phyloP scores from a whole-genome alignment of 257 asterid genomes.

The Phtheirospermum japonicum region DNA sequence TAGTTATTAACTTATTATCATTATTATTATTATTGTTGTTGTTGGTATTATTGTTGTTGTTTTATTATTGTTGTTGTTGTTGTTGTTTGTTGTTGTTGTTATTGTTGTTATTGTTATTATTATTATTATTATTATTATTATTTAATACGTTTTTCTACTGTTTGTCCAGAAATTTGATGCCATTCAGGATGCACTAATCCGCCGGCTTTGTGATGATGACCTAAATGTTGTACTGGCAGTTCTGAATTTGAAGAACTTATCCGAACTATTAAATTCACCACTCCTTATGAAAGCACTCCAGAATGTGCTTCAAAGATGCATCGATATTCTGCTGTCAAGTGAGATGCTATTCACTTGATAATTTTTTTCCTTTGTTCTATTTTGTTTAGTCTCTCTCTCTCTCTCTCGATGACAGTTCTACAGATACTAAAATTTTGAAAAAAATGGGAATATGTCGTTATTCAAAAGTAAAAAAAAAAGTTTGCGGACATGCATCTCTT shows the following conservation, averaged over 20 bases:
- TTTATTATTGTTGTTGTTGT: no score
- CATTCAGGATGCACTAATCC: slow-evolving; percentile 70
- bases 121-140: background rate
- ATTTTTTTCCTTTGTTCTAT: background rate
- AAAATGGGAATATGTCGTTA: slow-evolving; percentile 1
- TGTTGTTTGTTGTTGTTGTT: no score
- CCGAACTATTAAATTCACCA: slow-evolving; percentile 49
- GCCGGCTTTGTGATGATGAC: slow-evolving; percentile 79
- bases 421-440: slow-evolving; percentile 6
- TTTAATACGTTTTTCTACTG: slow-evolving; percentile 10
- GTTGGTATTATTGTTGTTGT: no score
- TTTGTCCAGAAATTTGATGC: slow-evolving; percentile 58
- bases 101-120: no score
- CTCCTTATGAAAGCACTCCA: slow-evolving; percentile 53
- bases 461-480: background rate
- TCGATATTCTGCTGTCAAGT: slow-evolving; percentile 54
- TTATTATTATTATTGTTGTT: no score
- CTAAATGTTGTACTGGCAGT: slow-evolving; percentile 72
- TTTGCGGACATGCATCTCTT: background rate
- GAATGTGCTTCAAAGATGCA: slow-evolving; percentile 61
- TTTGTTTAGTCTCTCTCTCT: slow-evolving; percentile 3
- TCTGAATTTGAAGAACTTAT: slow-evolving; percentile 50
- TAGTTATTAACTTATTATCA: no score
- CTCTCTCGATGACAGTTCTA: slow-evolving; percentile 11
- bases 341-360: slow-evolving; percentile 33